Percentiles rank a stretch among this genome's conserved stretches.
Evolutionary conservation across 1,139 yeast genomes (phyloP).

Genomic region (Kodamaea suecica): DNA sequence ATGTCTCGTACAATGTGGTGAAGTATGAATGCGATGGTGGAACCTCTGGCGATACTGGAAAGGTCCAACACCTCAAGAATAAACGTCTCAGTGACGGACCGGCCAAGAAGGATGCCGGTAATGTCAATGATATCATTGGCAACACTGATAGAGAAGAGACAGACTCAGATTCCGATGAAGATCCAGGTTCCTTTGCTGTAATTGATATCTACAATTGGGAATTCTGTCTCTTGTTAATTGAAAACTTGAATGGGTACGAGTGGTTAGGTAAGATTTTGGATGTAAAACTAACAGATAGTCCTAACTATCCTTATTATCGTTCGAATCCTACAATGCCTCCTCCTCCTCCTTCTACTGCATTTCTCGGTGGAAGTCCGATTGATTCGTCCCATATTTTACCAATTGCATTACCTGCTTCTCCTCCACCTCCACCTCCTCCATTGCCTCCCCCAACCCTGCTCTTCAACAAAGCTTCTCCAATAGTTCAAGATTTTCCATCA

Average conservation of each 20-base stretch:
- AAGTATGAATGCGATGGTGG: constrained; percentile 8
- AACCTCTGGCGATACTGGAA: too few species aligned
- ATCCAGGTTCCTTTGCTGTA: constrained; percentile 8
- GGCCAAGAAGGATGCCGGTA: too few species aligned
- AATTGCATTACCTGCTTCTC: constrained; percentile 1
- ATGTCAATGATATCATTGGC: too few species aligned
- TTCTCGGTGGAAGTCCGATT: too few species aligned
- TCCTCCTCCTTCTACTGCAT: background rate
- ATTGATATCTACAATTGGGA: constrained; percentile 18
- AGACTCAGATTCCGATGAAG: background rate
- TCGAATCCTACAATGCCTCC: too few species aligned
- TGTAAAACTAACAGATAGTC: constrained; percentile 10
- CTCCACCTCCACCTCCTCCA: constrained; percentile 5
- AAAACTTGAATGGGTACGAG: constrained; percentile 25
- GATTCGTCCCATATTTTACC: background rate
- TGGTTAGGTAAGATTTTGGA: constrained; percentile 23
- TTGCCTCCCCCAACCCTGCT: constrained; percentile 4
- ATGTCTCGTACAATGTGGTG: constrained; percentile 5
- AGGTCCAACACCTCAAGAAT: too few species aligned
- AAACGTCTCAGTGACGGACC: too few species aligned
- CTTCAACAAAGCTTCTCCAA: too few species aligned
- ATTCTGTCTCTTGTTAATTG: constrained; percentile 16
- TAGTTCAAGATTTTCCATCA: too few species aligned
- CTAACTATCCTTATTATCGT: too few species aligned
- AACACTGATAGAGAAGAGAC: too few species aligned